Conservation (phyloP, 208 protist genomes). For the Leishmania amazonensis region DNA sequence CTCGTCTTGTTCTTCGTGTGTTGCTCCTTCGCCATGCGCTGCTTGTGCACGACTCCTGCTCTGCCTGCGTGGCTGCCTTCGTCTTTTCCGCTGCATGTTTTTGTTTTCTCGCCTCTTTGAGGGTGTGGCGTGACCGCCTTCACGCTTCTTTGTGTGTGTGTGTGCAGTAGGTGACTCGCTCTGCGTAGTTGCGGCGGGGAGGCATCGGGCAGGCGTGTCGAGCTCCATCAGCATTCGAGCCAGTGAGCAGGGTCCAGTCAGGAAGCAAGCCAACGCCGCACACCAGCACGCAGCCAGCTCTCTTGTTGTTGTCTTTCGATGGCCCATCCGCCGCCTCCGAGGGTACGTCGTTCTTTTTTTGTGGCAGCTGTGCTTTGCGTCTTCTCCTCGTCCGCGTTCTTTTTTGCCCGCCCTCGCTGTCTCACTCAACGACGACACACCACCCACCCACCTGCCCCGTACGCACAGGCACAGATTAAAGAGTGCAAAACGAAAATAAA, state of each 20-base stretch:
- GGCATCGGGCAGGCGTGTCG: background rate
- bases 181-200: background rate
- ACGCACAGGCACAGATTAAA: no score
- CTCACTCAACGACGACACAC: background rate
- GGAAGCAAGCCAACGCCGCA: background rate
- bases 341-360: background rate
- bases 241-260: background rate
- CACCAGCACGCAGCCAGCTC: background rate
- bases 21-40: background rate
- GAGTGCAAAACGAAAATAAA: background rate
- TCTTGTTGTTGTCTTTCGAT: background rate
- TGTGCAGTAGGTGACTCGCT: background rate
- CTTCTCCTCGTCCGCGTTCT: background rate
- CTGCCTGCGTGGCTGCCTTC: background rate
- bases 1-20: background rate
- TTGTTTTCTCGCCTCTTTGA: background rate
- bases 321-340: background rate
- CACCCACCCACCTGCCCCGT: background rate
- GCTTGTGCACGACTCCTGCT: background rate
- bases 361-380: background rate
- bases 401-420: background rate
- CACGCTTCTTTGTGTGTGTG: background rate
- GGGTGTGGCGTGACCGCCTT: background rate
- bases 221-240: background rate
- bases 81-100: background rate